Percentiles rank a stretch among this genome's conserved stretches.
Evolutionary conservation across 73 alveolate genomes (phyloP).

Genomic region (Tetrahymena borealis): DNA sequence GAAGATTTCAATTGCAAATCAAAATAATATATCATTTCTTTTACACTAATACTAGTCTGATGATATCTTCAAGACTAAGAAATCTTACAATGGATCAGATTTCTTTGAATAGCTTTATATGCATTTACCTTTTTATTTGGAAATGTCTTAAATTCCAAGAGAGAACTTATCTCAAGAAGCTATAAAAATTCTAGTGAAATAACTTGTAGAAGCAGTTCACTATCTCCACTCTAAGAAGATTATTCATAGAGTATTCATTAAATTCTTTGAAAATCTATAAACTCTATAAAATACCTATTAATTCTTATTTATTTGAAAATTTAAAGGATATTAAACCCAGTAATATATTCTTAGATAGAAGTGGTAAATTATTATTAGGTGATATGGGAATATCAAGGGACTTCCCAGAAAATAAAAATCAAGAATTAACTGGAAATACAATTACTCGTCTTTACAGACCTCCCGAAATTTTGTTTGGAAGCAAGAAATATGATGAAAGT

Average conservation of each 20-base stretch:
- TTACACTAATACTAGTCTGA: not conserved
- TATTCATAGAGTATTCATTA: slow-evolving; percentile 9
- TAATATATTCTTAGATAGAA: slow-evolving; percentile 14
- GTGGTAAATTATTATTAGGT: not conserved
- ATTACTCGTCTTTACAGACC: slow-evolving; percentile 56
- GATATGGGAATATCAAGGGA: not conserved
- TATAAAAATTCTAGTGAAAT: slow-evolving; percentile 13
- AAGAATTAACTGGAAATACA: not conserved
- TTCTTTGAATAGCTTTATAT: not conserved
- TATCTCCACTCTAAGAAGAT: slow-evolving; percentile 28
- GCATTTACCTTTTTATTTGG: not conserved
- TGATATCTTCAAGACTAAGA: not conserved
- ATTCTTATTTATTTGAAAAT: not conserved
- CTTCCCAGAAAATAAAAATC: not conserved
- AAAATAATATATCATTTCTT: too few species aligned
- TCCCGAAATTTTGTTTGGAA: slow-evolving; percentile 77
- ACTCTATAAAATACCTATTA: too few species aligned
- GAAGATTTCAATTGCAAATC: too few species aligned
- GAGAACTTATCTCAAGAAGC: not conserved
- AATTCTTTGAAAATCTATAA: not conserved
- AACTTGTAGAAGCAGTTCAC: slow-evolving; percentile 19
- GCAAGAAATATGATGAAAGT: slow-evolving; percentile 53
- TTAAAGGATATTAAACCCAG: slow-evolving; percentile 26
- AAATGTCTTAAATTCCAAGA: not conserved
- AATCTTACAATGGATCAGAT: not conserved